Base-by-base conservation (phyloP, 2,329 filamentous ascomycete species). In the Verticillium albo-atrum region DNA sequence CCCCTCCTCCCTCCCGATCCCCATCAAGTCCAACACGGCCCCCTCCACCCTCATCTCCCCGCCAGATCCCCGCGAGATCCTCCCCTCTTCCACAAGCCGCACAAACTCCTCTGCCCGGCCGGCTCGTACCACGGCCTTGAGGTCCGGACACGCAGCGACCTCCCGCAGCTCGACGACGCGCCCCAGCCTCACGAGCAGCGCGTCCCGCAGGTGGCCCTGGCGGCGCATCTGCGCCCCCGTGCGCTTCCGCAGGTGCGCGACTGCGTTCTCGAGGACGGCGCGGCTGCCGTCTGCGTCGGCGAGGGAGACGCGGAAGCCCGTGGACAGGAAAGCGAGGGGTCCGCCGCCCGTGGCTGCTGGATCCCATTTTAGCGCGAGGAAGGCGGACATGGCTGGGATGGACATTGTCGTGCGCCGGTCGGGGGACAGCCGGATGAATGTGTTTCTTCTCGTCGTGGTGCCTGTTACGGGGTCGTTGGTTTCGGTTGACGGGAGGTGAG, bases 321-420 rank as follows among this genome's bases (percentile, higher is more conserved):
- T 4, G 51, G 51, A 17, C 25, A 53, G 7, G 25, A 32, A n/a
- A 3, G 14, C 6, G 15, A 53, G 51, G 15, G 14, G 4, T 6
- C 51, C 28, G 51, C 25, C 28, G 53, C 27, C 32, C 23, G 61
- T 42, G 7, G 52, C 7, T 17, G 35, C 27, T 20, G 61, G 50
- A 25, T 51, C 35, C 61, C 61, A 62, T 20, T 50, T 23, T 7
- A 62, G 23, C 32, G 57, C 57, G 57, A 53, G 59, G n/a, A 61
- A 34, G 0, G 61, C 61, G n/a, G 57, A 54, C 3, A 61, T 52
- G 4, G 61, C 57, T 5, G 56, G 28, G 20, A 56, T 56, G 30
- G 58, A 57, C 17, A 32, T 2, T 4, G 25, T 9, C 25, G 2
- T 17, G 51, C 6, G 28, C 2, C 25, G 12, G 20, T 28, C 25